Evolutionary conservation across 2,329 filamentous ascomycete genomes (phyloP), one percentile per base, ranked within the genome.

Genomic region (Ophiostoma sp.): DNA sequence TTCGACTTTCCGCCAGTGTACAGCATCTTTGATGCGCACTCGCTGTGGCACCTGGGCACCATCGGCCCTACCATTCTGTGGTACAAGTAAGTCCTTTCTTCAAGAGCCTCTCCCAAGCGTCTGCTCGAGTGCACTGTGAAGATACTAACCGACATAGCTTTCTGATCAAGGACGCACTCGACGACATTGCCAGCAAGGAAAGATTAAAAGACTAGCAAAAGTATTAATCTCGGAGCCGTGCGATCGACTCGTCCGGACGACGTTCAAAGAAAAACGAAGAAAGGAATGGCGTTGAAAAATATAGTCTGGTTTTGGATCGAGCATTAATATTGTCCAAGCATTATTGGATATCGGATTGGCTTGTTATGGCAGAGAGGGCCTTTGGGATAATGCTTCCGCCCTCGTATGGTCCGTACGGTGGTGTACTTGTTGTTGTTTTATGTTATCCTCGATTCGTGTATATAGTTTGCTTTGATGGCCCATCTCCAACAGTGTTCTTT

Each of bases 21-120:
- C 77, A 91, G 92, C 7, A 87, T 89, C 77, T 79, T 99, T 66
- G 95, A 99, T 82, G 95, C 95, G 4, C 95, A 99, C 80, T 93
- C 91, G 75, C 78, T 99, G 71, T 99, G 95, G 95, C 95, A 99
- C 83, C 77, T 97, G 71, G 92, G 93, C 68, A 99, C 95, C 0
- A 94, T 99, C 66, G 85, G 85, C 44, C 95, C 95, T 9, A 92
- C 92, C 0, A 81, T 95, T 65, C 85, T 96, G 81, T 97, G 91
- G 91, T 99, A 99, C 78, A 93, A 90, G 93, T 98, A 81, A 83
- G 92, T 88, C 27, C 27, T 27, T 27, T 27, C 27, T 27, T 27
- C 27, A 27, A 27, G 27, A 27, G 27, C 27, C 27, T 27, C 27
- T 27, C 27, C 27, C 27, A 27, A 27, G 27, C 27, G 27, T 27